Base-by-base conservation (phyloP, 148 eudicot species). In the Diospyros lotus region DNA sequence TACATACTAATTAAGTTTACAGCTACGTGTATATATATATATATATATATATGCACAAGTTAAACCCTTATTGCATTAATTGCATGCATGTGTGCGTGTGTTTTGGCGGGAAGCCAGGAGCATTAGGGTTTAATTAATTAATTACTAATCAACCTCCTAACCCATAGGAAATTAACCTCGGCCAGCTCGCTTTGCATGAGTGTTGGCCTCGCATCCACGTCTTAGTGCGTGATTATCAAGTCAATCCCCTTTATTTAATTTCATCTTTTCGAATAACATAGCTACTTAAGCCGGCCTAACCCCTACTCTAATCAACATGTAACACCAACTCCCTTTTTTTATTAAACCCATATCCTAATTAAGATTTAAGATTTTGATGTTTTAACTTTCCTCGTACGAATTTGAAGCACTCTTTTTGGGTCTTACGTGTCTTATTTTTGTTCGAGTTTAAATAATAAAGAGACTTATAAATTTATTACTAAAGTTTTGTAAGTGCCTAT, bases 91-190 rank as follows among this genome's bases (percentile, higher is more conserved):
- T 11, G 66, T 63, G 66, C 66, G 43, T 63, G 66, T 41, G 45
- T 63, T 39, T 41, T 41, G 46, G n/a, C 66, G 15, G 66, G 66
- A 63, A 63, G 66, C 66, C 45, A 11, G 66, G 66, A 5, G 28
- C 28, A 28, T 28, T 28, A 28, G 28, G 28, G 28, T 28, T 28
- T 28, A 28, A 28, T 28, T 28, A 28, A 28, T 28, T 28, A 28
- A 28, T 28, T 28, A 63, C 14, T 9, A 40, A 45, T 14, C 45
- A 39, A 15, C 41, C 52, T 8, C 4, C 8, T 8, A 48, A 48
- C 8, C 52, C 52, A 48, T 0, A 10, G 59, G 3, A 44, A 39
- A 39, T 2, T 8, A 41, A 11, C 45, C 45, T 63, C 45, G 64
- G 9, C n/a, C 4, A 63, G 10, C 15, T 10, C 66, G 39, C 44